Percentiles rank a stretch among this genome's conserved stretches.
Conservation (phyloP, 2,329 filamentous ascomycete genomes). For the Penicillium sp. region DNA sequence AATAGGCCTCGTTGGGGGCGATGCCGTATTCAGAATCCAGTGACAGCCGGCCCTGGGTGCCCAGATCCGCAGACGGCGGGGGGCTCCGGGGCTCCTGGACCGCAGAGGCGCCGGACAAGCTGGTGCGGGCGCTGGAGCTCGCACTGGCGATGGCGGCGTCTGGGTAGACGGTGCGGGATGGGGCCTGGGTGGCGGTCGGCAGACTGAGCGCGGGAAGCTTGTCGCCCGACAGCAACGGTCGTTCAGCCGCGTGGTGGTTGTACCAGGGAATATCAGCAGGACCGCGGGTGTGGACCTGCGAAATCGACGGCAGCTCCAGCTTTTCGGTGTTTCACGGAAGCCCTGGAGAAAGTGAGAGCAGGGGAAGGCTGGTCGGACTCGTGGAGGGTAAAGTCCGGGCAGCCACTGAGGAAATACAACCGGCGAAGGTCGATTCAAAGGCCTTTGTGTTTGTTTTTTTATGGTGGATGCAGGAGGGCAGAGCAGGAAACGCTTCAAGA, state of each 20-base stretch:
- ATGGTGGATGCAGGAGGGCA: no score
- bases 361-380: conserved; percentile 22
- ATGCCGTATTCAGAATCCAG: conserved; percentile 39
- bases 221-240: conserved; percentile 67
- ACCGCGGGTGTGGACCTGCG: conserved; percentile 77
- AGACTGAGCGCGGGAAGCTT: conserved; percentile 69
- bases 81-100: conserved; percentile 62
- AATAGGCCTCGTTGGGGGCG: conserved; percentile 42
- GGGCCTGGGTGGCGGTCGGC: conserved; percentile 63
- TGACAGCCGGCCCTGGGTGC: conserved; percentile 32
- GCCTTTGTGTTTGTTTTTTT: no score
- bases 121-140: conserved; percentile 55
- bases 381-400: conserved; percentile 19
- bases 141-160: conserved; percentile 50
- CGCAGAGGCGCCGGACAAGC: conserved; percentile 55
- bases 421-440: conserved; percentile 1
- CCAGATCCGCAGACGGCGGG: conserved; percentile 59
- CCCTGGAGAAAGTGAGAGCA: conserved; percentile 23
- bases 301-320: conserved; percentile 89
- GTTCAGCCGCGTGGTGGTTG: conserved; percentile 64
- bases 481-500: background rate
- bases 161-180: conserved; percentile 72
- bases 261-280: conserved; percentile 68
- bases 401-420: conserved; percentile 10
- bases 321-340: conserved; percentile 68